Evolutionary conservation across 139 green algal species (phyloP), one percentile per base, ranked within the genome.

Genomic region (Chlorella vulgaris): DNA sequence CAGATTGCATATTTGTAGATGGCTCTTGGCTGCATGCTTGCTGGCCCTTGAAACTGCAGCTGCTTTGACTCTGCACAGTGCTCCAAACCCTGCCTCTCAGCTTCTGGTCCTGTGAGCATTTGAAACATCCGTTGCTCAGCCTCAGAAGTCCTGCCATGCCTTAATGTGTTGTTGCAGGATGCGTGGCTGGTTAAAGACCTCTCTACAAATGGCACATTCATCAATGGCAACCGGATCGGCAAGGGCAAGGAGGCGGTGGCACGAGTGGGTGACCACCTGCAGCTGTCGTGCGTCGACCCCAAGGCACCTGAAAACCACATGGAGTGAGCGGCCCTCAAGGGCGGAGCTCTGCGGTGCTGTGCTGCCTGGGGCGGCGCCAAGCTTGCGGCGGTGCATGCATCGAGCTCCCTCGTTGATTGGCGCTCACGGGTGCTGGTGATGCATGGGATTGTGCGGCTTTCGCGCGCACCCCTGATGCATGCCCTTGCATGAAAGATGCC

Each of bases 161-260:
- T 24, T n/a, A 19, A 19, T 40, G 62, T 29, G 50, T 24, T 31
- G 29, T 3, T 75, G 65, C 77, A 83, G 77, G 50, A 55, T 10
- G 26, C 8, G 29, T 83, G 65, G 65, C 4, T 60, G 8, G 74
- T 86, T 2, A 33, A 62, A 15, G 82, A 86, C 58, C 65, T 31
- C 42, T 71, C 40, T 26, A 86, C 82, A 8, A 86, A 86, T 22
- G 82, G 82, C 58, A 83, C 82, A 10, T 83, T 78, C 29, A 42
- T 86, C 24, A 86, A 86, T 22, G 75, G 33, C 13, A 4, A 22
- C 26, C 50, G 68, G 35, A 18, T 69, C 13, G 31, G 33, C 39
- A 82, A 74, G 40, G 76, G 68, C 53, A 22, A 51, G n/a, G 33
- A 35, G 2, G 39, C n/a, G 22, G n/a, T 35, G 33, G 38, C 78